Conservation (phyloP, 1,139 yeast species). For the Yamadazyma dendronema region DNA sequence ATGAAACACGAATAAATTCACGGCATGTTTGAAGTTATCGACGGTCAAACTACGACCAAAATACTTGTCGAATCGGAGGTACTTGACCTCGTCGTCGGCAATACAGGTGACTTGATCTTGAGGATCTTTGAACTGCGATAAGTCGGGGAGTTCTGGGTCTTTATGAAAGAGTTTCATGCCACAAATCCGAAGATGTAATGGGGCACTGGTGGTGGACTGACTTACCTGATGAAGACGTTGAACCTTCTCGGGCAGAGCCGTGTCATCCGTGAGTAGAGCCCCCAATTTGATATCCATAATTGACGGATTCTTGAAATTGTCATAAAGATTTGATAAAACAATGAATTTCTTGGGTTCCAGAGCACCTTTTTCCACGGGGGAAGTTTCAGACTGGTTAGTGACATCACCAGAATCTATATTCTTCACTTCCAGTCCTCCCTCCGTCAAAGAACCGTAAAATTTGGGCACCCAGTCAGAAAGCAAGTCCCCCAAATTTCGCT, state of each 20-base stretch:
- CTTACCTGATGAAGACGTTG: slow-evolving; percentile 64
- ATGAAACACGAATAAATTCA: slow-evolving; percentile 50
- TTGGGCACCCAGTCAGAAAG: slow-evolving; percentile 55
- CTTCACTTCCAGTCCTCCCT: too few relatives aligned
- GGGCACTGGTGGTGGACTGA: slow-evolving; percentile 73
- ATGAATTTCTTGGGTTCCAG: slow-evolving; percentile 30
- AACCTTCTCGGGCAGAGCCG: slow-evolving; percentile 57
- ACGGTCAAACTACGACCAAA: slow-evolving; percentile 64
- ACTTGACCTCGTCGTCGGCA: slow-evolving; percentile 25
- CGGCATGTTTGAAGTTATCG: slow-evolving; percentile 45
- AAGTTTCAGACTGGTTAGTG: slow-evolving; percentile 5
- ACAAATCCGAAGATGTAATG: slow-evolving; percentile 72
- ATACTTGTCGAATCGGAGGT: slow-evolving; percentile 57
- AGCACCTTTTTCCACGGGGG: slow-evolving; percentile 4
- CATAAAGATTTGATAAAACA: slow-evolving; percentile 72
- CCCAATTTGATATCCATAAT: slow-evolving; percentile 87
- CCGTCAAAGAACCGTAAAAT: slow-evolving; percentile 36
- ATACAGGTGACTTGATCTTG: slow-evolving; percentile 10
- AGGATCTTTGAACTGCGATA: slow-evolving; percentile 12
- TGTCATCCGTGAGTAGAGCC: slow-evolving; percentile 59
- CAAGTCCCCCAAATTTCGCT: slow-evolving; percentile 25
- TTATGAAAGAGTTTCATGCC: slow-evolving; percentile 70
- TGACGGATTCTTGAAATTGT: slow-evolving; percentile 65
- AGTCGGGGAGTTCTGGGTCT: slow-evolving; percentile 11
- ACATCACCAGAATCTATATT: too few relatives aligned